Evolutionary conservation across 192 early-diverging fungal species (phyloP).

Genomic region (Fimicolochytrium jonesii): DNA sequence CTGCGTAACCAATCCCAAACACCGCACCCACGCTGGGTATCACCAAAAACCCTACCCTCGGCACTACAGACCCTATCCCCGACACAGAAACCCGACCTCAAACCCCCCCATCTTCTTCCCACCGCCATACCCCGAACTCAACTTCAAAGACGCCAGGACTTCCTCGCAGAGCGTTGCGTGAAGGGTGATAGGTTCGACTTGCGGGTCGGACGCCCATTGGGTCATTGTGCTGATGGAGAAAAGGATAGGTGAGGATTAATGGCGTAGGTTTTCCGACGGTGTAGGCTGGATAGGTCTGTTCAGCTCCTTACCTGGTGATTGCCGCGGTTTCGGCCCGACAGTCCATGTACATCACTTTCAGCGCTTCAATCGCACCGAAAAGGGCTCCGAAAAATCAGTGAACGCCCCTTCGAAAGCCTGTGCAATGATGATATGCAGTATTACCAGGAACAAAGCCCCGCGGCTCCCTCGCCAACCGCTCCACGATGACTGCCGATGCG

Average conservation of each 20-base stretch:
- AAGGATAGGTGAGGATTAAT: no score
- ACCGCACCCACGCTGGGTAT: no score
- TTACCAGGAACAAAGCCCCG: no score
- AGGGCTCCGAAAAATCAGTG: background rate
- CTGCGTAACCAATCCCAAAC: no score
- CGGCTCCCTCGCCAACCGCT: no score
- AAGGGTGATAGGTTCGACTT: slow-evolving; percentile 2
- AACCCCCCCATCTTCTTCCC: background rate
- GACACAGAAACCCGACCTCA: slow-evolving; percentile 5
- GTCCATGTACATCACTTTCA: slow-evolving; percentile 10
- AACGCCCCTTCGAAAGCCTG: no score
- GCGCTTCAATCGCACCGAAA: background rate
- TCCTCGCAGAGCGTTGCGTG: slow-evolving; percentile 8
- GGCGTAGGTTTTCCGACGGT: no score
- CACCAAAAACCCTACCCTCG: no score
- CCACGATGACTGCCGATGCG: background rate
- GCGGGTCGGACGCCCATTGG: slow-evolving; percentile 1
- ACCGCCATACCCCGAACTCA: background rate
- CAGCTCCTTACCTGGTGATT: background rate
- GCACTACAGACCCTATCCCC: no score
- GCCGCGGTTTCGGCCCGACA: background rate
- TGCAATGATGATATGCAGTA: no score
- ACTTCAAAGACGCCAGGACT: slow-evolving; percentile 6
- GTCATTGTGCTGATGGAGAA: no score
- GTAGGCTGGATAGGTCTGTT: background rate